Base-by-base conservation (phyloP, 192 early-diverging fungal genomes). In the Rhizoclosmatium globosum region DNA sequence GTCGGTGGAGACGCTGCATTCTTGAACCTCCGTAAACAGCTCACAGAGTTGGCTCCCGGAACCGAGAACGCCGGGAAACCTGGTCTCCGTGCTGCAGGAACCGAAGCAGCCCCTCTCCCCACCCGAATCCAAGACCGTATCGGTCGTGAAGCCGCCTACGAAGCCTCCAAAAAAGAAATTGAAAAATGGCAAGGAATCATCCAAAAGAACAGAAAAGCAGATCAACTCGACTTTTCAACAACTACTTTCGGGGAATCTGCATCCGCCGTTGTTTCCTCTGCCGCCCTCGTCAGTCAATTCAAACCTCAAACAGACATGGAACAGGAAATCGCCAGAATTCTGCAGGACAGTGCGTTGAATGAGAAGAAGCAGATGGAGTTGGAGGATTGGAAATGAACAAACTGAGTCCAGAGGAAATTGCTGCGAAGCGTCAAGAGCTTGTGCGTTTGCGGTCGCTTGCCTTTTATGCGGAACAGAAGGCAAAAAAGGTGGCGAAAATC, bases 401-500 rank as follows among this genome's bases (percentile, higher is more conserved):
- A 56, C 74, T 97, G 46, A 87, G 93, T 0, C 85, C 91, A 4
- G 96, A 97, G 70, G 94, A 99, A 79, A 89, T 97, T n/a, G 46
- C 64, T 6, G 87, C 80, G 45, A 89, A 94, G 13, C 91, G 93
- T 44, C 84, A 87, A 0, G 94, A 99, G 64, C 86, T 97, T 47
- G 93, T 92, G 23, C 89, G 92, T 86, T 95, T 97, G 95, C 92
- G 97, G 31, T 94, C 95, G 48, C 85, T 98, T 59, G 91, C 97
- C 92, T 97, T 97, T 87, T 94, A 95, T 45, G 89, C 94, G 58
- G 97, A 99, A 81, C 89, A 92, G 48, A 96, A 96, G 74, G 91
- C 92, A 64, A 97, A 96, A 82, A 91, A 95, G 61, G 87, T 94
- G 47, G 93, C 95, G 64, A 99, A 99, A 86, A 99, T 99, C 83